Evolutionary conservation across 148 eudicot species (phyloP).

Genomic region (Silene uniflora): DNA sequence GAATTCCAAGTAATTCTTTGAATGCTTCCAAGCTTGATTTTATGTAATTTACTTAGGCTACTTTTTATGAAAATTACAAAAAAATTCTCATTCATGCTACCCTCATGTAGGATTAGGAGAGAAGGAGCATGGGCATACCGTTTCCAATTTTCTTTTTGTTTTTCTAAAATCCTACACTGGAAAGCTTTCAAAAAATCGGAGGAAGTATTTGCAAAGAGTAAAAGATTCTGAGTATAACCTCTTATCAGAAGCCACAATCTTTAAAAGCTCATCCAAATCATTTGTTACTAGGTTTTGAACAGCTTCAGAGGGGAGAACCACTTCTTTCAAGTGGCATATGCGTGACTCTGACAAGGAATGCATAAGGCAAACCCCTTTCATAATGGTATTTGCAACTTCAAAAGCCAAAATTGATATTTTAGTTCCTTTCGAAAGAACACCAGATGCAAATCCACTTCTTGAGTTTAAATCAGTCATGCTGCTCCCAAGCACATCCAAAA

Average conservation of each 20-base stretch:
- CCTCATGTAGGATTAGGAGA: no score
- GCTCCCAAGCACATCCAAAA: slow-evolving; percentile 86
- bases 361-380: slow-evolving; percentile 76
- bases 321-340: slow-evolving; percentile 53
- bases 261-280: slow-evolving; percentile 64
- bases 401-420: slow-evolving; percentile 76
- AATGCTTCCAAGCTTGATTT: no score
- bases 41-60: no score
- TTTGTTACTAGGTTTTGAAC: slow-evolving; percentile 69
- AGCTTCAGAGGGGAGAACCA: slow-evolving; percentile 61
- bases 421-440: slow-evolving; percentile 59
- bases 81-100: neutral
- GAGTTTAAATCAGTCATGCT: slow-evolving; percentile 74
- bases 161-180: no score
- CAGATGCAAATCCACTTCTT: slow-evolving; percentile 74
- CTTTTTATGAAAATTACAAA: no score
- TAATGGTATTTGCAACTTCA: slow-evolving; percentile 93
- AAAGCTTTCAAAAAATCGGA: neutral
- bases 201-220: neutral
- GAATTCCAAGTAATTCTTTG: neutral
- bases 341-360: slow-evolving; percentile 75
- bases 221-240: slow-evolving; percentile 37
- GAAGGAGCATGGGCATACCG: no score
- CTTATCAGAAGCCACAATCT: slow-evolving; percentile 80
- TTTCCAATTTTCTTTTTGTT: no score